Evolutionary conservation across 495 filamentous ascomycete genomes (phyloP).

Genomic region (Coniosporium apollinis): DNA sequence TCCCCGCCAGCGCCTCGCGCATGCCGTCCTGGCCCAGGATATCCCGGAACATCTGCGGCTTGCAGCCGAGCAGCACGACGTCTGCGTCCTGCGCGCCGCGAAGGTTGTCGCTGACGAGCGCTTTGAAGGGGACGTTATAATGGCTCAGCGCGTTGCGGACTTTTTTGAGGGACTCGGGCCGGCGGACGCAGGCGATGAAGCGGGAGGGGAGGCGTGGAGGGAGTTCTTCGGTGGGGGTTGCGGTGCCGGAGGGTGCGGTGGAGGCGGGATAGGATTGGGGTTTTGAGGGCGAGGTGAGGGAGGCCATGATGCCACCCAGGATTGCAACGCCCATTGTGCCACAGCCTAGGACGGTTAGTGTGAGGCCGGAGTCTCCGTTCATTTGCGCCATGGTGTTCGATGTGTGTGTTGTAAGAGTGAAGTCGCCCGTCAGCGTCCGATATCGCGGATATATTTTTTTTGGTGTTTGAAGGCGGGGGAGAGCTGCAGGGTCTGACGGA

Average conservation of each 20-base stretch:
- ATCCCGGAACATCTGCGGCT: conserved; percentile 53
- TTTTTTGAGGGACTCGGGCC: conserved; percentile 41
- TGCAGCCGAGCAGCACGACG: conserved; percentile 57
- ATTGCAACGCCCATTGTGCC: conserved; percentile 78
- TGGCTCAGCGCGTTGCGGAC: conserved; percentile 41
- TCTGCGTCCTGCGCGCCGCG: conserved; percentile 39
- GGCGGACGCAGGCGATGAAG: conserved; percentile 63
- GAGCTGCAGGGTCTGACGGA: no score
- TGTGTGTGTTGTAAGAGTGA: not conserved
- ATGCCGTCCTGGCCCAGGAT: conserved; percentile 49
- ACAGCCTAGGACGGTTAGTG: conserved; percentile 55
- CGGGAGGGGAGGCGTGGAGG: conserved; percentile 43
- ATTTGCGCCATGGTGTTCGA: not conserved
- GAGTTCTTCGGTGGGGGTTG: conserved; percentile 32
- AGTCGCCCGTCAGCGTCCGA: not conserved
- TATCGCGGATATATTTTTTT: no score
- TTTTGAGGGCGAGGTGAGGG: conserved; percentile 31
- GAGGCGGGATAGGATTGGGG: conserved; percentile 15
- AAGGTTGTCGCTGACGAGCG: conserved; percentile 41
- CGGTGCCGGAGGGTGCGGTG: conserved; percentile 29
- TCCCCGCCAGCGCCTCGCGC: conserved; percentile 50
- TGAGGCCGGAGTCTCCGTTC: conserved; percentile 24
- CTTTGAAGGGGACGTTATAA: conserved; percentile 25
- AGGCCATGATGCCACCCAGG: conserved; percentile 59
- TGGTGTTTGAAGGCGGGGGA: no score